Evolutionary conservation across 495 filamentous ascomycete species (phyloP).

Genomic region (Bacidia gigantensis): DNA sequence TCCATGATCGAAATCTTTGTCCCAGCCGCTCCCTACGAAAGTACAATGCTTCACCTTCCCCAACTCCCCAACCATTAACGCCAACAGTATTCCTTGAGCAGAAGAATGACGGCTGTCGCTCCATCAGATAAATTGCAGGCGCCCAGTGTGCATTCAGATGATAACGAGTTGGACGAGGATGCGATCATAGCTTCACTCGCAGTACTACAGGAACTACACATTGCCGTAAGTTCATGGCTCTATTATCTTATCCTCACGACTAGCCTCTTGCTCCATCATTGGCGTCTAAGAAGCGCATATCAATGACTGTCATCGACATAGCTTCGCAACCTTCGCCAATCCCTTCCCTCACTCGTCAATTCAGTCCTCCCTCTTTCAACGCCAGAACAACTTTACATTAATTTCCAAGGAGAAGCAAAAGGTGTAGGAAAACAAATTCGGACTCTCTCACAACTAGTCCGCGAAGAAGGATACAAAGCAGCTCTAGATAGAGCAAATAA

Average conservation of each 20-base stretch:
- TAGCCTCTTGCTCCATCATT: background rate
- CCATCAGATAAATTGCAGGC: no score
- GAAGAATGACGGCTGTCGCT: no score
- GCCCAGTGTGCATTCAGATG: conserved; percentile 1
- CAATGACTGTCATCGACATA: background rate
- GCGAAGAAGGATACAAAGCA: conserved; percentile 9
- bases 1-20: no score
- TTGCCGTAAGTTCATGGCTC: conserved; percentile 7
- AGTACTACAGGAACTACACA: conserved; percentile 14
- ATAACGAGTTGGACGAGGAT: conserved; percentile 9
- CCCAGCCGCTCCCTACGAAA: no score
- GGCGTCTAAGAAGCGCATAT: background rate
- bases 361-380: conserved; percentile 14
- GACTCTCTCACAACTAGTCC: conserved; percentile 10
- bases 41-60: no score
- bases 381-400: conserved; percentile 16
- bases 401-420: conserved; percentile 13
- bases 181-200: conserved; percentile 11
- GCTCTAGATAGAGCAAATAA: conserved; percentile 14
- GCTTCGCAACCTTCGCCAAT: conserved; percentile 16
- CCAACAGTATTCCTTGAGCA: no score
- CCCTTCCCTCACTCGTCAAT: conserved; percentile 15
- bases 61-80: no score
- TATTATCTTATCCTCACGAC: background rate
- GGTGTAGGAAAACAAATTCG: conserved; percentile 14